These are phyloP conservation scores for Misopates orontium DNA, from an alignment of 257 asterid genomes.

Conservation along the genomic window DNA sequence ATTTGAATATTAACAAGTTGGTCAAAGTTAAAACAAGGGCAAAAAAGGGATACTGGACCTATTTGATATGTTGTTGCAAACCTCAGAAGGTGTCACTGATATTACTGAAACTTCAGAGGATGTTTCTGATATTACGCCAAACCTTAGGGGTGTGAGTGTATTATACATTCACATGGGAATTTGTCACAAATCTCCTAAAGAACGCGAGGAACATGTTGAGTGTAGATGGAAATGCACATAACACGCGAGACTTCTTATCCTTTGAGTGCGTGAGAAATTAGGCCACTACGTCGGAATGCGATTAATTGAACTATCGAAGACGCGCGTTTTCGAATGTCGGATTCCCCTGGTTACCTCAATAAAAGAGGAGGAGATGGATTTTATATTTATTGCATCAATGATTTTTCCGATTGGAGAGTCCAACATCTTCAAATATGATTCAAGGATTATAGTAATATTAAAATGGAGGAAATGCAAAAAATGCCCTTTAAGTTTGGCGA, in stretches of 20 bases:
- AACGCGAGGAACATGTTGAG: not conserved
- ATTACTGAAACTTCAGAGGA: too few species aligned
- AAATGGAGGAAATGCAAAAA: too few species aligned
- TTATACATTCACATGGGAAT: too few species aligned
- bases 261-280: not conserved
- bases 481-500: too few species aligned
- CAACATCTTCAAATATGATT: slow-evolving; percentile 33
- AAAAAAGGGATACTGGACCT: too few species aligned
- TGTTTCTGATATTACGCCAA: too few species aligned
- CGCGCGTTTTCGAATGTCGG: not conserved
- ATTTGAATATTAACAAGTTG: too few species aligned
- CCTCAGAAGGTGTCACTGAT: too few species aligned
- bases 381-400: not conserved
- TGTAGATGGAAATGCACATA: not conserved
- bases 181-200: not conserved
- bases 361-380: slow-evolving; percentile 37
- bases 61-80: too few species aligned
- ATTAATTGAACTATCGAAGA: not conserved
- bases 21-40: too few species aligned
- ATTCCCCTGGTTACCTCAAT: not conserved
- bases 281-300: not conserved
- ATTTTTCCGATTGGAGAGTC: slow-evolving; percentile 36
- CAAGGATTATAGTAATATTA: too few species aligned
- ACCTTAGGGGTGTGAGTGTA: too few species aligned
- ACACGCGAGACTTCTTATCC: not conserved